Conservation (phyloP, 805 yeast genomes). For the Metschnikowia lochheadii region DNA sequence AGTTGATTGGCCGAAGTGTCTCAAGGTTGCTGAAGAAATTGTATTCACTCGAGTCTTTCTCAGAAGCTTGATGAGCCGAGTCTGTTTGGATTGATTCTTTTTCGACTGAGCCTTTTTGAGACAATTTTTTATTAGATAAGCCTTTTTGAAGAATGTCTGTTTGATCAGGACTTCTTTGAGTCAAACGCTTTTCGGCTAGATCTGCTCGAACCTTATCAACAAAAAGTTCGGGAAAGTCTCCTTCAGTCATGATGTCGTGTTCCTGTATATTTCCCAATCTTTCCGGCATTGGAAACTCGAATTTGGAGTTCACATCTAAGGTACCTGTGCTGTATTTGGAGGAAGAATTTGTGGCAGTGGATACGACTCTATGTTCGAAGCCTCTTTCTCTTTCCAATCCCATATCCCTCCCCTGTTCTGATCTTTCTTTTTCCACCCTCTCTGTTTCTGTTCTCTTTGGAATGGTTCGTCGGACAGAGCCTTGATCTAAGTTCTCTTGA, state of each 20-base stretch:
- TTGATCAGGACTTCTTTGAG: too few species aligned
- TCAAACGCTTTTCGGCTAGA: neutral
- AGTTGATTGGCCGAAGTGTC: neutral
- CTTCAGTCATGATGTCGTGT: neutral
- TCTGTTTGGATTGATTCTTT: too few species aligned
- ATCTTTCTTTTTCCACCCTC: too few species aligned
- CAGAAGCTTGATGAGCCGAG: too few species aligned
- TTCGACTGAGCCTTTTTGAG: too few species aligned
- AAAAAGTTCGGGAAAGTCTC: neutral
- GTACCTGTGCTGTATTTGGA: conserved; percentile 11
- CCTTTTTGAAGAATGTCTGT: neutral
- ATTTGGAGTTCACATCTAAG: conserved; percentile 9
- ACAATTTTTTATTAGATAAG: neutral
- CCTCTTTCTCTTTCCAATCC: neutral
- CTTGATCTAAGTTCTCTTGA: neutral
- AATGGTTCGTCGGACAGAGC: neutral
- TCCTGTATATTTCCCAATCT: conserved; percentile 1
- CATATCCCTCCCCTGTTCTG: neutral
- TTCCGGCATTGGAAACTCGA: conserved; percentile 9
- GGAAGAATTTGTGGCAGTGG: conserved; percentile 7
- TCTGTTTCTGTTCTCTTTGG: neutral
- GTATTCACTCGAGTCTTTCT: neutral
- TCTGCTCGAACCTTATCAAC: neutral
- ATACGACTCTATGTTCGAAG: neutral
- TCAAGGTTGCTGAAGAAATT: neutral